Conservation (phyloP, 202 grass and related monocot genomes). For the Eragrostis tef region DNA sequence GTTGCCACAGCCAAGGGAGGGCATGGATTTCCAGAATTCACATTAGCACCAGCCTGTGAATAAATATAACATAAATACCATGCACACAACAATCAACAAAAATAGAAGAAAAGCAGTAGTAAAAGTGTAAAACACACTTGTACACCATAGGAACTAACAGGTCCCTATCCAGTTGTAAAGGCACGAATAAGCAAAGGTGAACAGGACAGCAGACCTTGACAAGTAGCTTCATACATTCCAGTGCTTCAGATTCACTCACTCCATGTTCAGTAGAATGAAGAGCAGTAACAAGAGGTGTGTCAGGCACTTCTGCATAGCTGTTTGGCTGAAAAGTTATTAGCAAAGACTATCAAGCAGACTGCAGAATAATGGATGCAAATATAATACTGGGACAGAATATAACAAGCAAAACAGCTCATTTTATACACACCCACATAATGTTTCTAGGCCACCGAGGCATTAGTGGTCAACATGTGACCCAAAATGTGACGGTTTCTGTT, state of each 20-base stretch:
- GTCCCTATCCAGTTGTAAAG: not conserved
- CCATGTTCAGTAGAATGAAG: conserved; percentile 35
- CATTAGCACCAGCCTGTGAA: conserved; percentile 1
- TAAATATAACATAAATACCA: not conserved
- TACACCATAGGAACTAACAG: not conserved
- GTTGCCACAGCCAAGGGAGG: conserved; percentile 33
- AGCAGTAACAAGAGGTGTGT: conserved; percentile 24
- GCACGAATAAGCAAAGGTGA: not conserved
- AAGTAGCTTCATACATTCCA: conserved; percentile 38
- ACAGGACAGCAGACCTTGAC: conserved; percentile 8
- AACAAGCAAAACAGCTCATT: not conserved
- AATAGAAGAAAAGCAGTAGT: not conserved
- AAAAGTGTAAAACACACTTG: not conserved
- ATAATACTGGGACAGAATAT: not conserved
- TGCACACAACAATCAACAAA: not conserved
- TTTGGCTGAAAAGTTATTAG: not conserved
- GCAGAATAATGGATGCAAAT: not conserved
- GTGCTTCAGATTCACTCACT: conserved; percentile 32
- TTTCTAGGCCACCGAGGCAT: not conserved
- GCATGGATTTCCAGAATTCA: conserved; percentile 23
- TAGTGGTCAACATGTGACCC: too few species aligned
- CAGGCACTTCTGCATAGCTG: conserved; percentile 30
- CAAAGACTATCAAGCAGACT: not conserved
- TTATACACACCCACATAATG: not conserved
- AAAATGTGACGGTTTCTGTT: too few species aligned